phyloP scores from a whole-genome alignment of 495 filamentous ascomycete genomes.

The Lasiosphaeriaceae sp. region DNA sequence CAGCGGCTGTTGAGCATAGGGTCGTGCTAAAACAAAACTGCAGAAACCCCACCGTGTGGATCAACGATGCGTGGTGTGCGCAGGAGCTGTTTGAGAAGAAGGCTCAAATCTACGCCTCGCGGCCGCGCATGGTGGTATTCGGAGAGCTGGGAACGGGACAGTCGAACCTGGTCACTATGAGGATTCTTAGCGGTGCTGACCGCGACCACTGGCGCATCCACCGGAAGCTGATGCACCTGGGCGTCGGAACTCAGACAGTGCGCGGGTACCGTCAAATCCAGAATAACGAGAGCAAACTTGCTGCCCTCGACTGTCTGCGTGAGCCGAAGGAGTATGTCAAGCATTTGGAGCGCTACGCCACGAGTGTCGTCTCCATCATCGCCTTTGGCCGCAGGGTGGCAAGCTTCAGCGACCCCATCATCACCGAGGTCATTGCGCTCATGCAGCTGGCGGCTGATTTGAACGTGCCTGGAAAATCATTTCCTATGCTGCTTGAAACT shows the following conservation, averaged over 20 bases:
- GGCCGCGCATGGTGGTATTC: constrained; percentile 53
- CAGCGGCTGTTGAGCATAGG: neutral
- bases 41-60: constrained; percentile 61
- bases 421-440: constrained; percentile 57
- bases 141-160: constrained; percentile 59
- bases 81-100: constrained; percentile 54
- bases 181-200: constrained; percentile 41
- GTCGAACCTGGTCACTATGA: constrained; percentile 56
- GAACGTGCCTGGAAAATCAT: constrained; percentile 59
- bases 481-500: constrained; percentile 59
- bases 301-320: constrained; percentile 49
- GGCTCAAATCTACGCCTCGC: constrained; percentile 52
- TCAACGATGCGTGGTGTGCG: constrained; percentile 60
- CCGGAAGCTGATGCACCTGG: constrained; percentile 59
- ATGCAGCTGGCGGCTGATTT: constrained; percentile 64
- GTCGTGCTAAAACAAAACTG: neutral
- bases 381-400: constrained; percentile 60
- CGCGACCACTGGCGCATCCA: constrained; percentile 59
- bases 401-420: constrained; percentile 54
- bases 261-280: constrained; percentile 56
- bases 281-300: constrained; percentile 53
- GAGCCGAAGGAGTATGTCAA: constrained; percentile 53
- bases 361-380: constrained; percentile 61
- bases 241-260: constrained; percentile 57
- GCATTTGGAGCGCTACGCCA: constrained; percentile 61